Base-by-base conservation (phyloP, 768 basidiomycete species). In the Suillus cothurnatus region DNA sequence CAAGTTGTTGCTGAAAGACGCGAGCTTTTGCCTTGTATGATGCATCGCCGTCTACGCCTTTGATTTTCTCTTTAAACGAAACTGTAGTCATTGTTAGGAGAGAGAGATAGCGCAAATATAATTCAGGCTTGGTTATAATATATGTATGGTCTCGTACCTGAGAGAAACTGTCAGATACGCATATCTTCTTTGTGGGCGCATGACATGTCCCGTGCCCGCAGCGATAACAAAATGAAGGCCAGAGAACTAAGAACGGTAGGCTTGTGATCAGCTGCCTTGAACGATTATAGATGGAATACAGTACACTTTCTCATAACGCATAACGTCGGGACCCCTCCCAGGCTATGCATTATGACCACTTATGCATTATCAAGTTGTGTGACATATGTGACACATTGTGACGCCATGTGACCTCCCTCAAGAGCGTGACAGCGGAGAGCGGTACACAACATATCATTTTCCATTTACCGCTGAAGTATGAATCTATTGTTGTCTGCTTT, bases 11-110 rank as follows among this genome's bases (percentile, higher is more conserved):
- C 31, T 66, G 49, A 45, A 71, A 69, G 4, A 69, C 65, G n/a
- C 66, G 62, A 12, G 68, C 73, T 19, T 65, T 67, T 32, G 64
- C 67, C 26, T 31, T 66, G 21, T 74, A 76, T 11, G 61, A 38
- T 6, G 55, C 68, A 14, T 72, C 68, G 34, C 74, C 74, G 2
- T 67, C 71, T 11, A 71, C 61, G 43, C 66, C 75, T 55, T 66
- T 58, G 31, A 67, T 76, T 55, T 63, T 76, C 47, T 63, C 64
- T 43, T 65, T 47, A 8, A 76, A 66, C 0, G 72, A 71, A 71
- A 70, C 11, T 41, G 58, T 41, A 59, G 39, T 6, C 58, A 41
- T 59, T 59, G 58, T 59, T 41, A 19, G 12, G 58, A 26, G 23
- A 59, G 5, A 6, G 28, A 59, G 58, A 41, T 28, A 21, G 6